Evolutionary conservation across 2,329 filamentous ascomycete genomes (phyloP).

Genomic region (Fusarium foetens): DNA sequence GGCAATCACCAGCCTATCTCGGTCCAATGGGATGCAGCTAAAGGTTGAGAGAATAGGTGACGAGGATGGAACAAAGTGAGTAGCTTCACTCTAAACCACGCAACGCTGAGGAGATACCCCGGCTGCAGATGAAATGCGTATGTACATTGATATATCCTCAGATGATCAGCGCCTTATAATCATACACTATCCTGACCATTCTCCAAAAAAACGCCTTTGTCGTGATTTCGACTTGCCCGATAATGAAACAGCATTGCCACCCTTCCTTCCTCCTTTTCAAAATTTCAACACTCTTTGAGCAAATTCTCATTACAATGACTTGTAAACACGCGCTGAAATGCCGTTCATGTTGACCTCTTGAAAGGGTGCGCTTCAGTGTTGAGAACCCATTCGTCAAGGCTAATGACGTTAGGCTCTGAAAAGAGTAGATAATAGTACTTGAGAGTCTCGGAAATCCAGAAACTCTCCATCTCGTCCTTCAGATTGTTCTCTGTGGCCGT

Average conservation of each 20-base stretch:
- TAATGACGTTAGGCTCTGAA: constrained; percentile 71
- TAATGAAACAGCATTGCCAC: constrained; percentile 4
- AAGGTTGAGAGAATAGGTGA: background rate
- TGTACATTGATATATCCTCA: constrained; percentile 29
- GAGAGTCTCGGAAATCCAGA: constrained; percentile 90
- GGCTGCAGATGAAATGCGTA: constrained; percentile 9
- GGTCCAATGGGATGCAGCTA: constrained; percentile 30
- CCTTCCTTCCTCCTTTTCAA: background rate
- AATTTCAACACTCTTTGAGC: background rate
- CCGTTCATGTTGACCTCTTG: constrained; percentile 52
- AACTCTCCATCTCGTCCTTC: constrained; percentile 81
- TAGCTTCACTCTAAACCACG: background rate
- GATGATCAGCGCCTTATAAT: constrained; percentile 12
- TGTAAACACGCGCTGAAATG: background rate
- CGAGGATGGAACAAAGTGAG: background rate
- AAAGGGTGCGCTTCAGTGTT: constrained; percentile 73
- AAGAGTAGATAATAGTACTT: constrained; percentile 94
- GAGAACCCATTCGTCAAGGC: constrained; percentile 74
- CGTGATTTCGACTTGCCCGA: constrained; percentile 11
- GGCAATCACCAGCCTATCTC: constrained; percentile 36
- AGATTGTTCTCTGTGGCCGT: constrained; percentile 54
- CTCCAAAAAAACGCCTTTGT: constrained; percentile 29
- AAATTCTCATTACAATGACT: background rate
- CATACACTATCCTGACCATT: constrained; percentile 22
- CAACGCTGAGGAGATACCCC: background rate